Evolutionary conservation across 495 filamentous ascomycete genomes (phyloP), one percentile per base, ranked within the genome.

Genomic region (Tuber microsphaerosporum): DNA sequence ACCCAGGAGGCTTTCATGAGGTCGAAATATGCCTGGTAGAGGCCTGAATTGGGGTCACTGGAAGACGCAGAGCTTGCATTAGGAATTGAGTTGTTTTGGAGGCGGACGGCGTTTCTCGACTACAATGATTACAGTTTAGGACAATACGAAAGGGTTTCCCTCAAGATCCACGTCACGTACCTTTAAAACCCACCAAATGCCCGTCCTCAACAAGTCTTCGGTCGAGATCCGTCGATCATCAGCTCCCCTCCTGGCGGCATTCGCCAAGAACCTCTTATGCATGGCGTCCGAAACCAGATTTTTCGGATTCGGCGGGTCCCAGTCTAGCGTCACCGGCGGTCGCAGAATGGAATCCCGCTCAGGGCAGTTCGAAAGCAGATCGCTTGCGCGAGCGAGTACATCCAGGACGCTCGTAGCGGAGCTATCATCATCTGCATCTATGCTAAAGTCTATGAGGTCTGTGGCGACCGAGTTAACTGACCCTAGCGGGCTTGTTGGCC

Each of bases 101-200:
- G 56, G 56, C 56, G 56, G 31, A 34, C 56, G 14, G 56, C 14
- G 26, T 65, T 65, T 65, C 56, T 65, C 34, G 56, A 65, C 56
- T 65, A 14, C 17, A 17, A 3, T 5, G 14, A 65, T 31, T 2
- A 19, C 14, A 34, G 14, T 31, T 61, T 34, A 34, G 10, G 9
- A 61, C 22, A 14, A 3, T 31, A 2, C 51, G 14, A 31, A 61
- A 4, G 26, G 26, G 14, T 19, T 34, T 10, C 7, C 56, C 56
- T 14, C 26, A 65, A 65, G 56, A 5, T 9, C 4, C 26, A 16
- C n/a, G 26, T 34, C 81, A 9, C 65, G 41, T 75, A 84, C 85
- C 81, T 86, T 86, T n/a, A 86, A 75, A 70, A 86, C 74, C 85
- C 85, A 86, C 85, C 85, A 86, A 69, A 83, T 85, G 17, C 85